These are phyloP conservation scores for Wickerhamiella infanticola DNA, from an alignment of 1,139 yeast species.

Conservation along the genomic window DNA sequence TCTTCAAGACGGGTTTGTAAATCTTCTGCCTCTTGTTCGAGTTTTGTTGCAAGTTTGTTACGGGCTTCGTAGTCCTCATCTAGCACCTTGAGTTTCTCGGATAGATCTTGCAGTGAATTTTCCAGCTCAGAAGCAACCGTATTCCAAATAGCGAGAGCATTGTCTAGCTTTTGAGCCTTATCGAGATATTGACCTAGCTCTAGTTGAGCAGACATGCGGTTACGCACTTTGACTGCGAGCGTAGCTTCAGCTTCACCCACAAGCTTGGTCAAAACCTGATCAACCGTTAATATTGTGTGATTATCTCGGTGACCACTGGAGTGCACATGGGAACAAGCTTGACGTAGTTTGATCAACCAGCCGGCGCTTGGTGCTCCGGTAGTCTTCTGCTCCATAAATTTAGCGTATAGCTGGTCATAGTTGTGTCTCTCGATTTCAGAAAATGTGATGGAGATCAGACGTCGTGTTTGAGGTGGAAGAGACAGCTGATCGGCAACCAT, in stretches of 20 bases:
- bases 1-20: not conserved
- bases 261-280: conserved; percentile 11
- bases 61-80: not conserved
- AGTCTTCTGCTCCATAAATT: conserved; percentile 3
- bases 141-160: conserved; percentile 11
- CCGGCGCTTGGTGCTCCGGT: conserved; percentile 2
- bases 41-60: not conserved
- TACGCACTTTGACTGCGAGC: conserved; percentile 6
- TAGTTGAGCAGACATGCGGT: conserved; percentile 2
- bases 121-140: conserved; percentile 2
- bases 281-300: conserved; percentile 10
- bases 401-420: conserved; percentile 45
- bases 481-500: conserved; percentile 65
- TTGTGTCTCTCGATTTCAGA: conserved; percentile 72
- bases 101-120: conserved; percentile 1
- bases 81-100: conserved; percentile 1
- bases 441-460: conserved; percentile 56
- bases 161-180: conserved; percentile 7
- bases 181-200: conserved; percentile 13
- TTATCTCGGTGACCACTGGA: not conserved
- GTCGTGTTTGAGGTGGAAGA: conserved; percentile 62
- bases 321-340: conserved; percentile 57
- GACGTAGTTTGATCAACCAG: conserved; percentile 48
- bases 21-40: conserved; percentile 2
- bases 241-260: conserved; percentile 12